Evolutionary conservation across 768 basidiomycete genomes (phyloP), one percentile per base, ranked within the genome.

Genomic region (Boletus insuetus): DNA sequence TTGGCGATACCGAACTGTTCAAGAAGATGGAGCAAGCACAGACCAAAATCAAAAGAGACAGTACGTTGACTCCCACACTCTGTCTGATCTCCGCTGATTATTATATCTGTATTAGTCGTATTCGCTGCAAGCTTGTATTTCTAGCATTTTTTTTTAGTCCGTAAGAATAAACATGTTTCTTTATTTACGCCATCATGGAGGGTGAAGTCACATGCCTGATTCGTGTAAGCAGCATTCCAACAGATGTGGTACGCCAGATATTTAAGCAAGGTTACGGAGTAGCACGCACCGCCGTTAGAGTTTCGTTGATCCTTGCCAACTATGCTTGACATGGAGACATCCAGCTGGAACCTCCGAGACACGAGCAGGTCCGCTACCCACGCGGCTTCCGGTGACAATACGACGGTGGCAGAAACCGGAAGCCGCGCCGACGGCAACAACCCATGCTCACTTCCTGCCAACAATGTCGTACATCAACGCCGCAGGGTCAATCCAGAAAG

Each of bases 21-120:
- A 90, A 89, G 73, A 98, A 98, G 71, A 97, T 98, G 94, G 96
- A 98, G 65, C 91, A 94, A 63, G 86, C 91, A 0, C 95, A 98
- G 66, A 82, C 84, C 39, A 89, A 88, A 71, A 98, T 99, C 62
- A 96, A 96, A 71, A 77, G 97, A 70, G 97, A 98, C 70, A 96
- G 94, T 94, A 71, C 79, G 94, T 84, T 32, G 16, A 17, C 4
- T 61, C 40, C 13, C 47, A 38, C 59, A 16, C 31, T 38, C 16
- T 46, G 32, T 22, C 22, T 26, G 5, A 54, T 29, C n/a, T 26
- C 32, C 14, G 26, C 55, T 60, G 49, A 62, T 57, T 35, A 14
- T 35, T 51, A 29, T 53, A 19, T 53, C 22, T 47, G 44, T 20
- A 34, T 12, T 60, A 92, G 90, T 92, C 70, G 87, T 92, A 42